These are phyloP conservation scores for Aspergillus indologenus DNA, from an alignment of 495 filamentous ascomycete genomes.

Conservation along the genomic window DNA sequence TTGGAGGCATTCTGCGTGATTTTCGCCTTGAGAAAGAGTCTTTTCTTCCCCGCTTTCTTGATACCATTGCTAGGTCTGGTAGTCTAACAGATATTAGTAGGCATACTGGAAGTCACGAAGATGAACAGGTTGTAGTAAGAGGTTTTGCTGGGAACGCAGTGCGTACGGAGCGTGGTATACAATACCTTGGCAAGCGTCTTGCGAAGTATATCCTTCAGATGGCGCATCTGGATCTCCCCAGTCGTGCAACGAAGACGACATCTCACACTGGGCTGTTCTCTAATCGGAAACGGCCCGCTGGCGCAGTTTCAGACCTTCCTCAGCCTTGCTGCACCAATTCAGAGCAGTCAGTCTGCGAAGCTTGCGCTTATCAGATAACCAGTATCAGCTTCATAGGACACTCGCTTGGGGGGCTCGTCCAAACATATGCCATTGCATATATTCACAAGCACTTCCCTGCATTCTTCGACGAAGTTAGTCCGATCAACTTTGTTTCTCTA, in stretches of 20 bases:
- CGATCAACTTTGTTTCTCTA: conserved; percentile 90
- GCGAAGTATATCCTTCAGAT: conserved; percentile 86
- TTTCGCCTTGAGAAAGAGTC: not conserved
- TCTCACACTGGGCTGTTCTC: conserved; percentile 35
- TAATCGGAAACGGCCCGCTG: conserved; percentile 22
- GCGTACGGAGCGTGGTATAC: conserved; percentile 89
- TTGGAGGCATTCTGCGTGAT: not conserved
- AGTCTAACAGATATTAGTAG: not conserved
- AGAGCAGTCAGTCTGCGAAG: conserved; percentile 24
- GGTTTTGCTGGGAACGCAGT: conserved; percentile 88
- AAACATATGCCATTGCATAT: conserved; percentile 95
- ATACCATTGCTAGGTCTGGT: not conserved
- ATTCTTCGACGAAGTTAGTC: conserved; percentile 84
- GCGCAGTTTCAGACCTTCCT: conserved; percentile 12
- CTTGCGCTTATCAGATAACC: conserved; percentile 78
- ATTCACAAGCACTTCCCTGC: conserved; percentile 92
- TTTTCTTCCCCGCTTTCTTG: not conserved
- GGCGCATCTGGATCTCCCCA: conserved; percentile 83
- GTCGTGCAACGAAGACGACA: conserved; percentile 47
- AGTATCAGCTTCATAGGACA: conserved; percentile 96
- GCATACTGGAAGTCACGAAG: conserved; percentile 47
- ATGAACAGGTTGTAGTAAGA: conserved; percentile 90
- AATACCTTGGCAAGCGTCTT: conserved; percentile 91
- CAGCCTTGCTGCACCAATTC: conserved; percentile 10
- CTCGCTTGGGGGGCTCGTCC: conserved; percentile 85